Conservation (phyloP, 352 stramenopile genomes). For the Phytopythium helicoides region DNA sequence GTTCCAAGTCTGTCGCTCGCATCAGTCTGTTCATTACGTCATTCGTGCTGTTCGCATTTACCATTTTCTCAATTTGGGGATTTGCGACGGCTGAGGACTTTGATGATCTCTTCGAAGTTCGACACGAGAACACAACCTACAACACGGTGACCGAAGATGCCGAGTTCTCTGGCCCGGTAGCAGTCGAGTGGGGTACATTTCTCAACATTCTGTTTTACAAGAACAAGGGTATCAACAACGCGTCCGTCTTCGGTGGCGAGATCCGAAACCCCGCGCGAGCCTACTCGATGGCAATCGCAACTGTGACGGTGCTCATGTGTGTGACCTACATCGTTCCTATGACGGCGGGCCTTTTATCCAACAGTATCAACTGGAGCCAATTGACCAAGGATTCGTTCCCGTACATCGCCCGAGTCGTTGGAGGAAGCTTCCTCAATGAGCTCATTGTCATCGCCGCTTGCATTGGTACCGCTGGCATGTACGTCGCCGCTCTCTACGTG, state of each 20-base stretch:
- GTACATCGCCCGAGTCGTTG: constrained; percentile 74
- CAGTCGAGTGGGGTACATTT: constrained; percentile 76
- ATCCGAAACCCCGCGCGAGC: constrained; percentile 79
- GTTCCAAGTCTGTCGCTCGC: constrained; percentile 28
- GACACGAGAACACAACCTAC: constrained; percentile 21
- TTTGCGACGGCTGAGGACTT: constrained; percentile 19
- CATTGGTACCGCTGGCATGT: constrained; percentile 83
- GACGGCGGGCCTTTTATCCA: constrained; percentile 66
- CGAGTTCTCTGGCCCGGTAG: constrained; percentile 22
- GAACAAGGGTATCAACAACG: constrained; percentile 92
- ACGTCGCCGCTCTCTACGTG: constrained; percentile 87
- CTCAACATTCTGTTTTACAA: constrained; percentile 97
- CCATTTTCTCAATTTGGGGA: constrained; percentile 48
- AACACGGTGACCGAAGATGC: constrained; percentile 14
- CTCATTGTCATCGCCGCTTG: constrained; percentile 79
- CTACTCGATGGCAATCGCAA: constrained; percentile 86
- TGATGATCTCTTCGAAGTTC: constrained; percentile 43
- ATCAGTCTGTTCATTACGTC: constrained; percentile 23
- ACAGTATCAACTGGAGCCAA: constrained; percentile 48
- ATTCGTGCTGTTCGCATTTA: constrained; percentile 36
- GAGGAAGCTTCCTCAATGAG: constrained; percentile 75
- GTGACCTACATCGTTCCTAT: constrained; percentile 89
- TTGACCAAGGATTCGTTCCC: constrained; percentile 89
- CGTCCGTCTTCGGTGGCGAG: constrained; percentile 89
- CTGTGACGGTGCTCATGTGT: constrained; percentile 70